Conservation (phyloP, 1,284 basidiomycete genomes). For the Chalciporus sp. region DNA sequence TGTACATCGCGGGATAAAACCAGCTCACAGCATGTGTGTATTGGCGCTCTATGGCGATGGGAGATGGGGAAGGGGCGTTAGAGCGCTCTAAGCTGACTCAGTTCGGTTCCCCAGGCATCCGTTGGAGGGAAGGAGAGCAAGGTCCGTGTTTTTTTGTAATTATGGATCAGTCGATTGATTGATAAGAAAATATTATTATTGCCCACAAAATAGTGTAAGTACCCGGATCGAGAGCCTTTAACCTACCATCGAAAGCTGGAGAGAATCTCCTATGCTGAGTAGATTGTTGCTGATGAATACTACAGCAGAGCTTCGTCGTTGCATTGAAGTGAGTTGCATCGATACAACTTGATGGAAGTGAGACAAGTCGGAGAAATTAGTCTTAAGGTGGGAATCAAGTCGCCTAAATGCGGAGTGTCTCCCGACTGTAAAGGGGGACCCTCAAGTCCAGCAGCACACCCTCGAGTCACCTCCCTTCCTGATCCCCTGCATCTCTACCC, state of each 20-base stretch:
- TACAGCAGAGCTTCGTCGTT: neutral
- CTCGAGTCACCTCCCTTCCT: conserved; percentile 10
- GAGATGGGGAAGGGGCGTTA: conserved; percentile 27
- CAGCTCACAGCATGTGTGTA: neutral
- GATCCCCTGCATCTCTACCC: conserved; percentile 8
- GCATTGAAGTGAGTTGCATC: neutral
- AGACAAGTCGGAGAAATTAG: neutral
- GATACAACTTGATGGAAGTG: neutral
- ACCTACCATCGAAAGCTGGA: too few species aligned
- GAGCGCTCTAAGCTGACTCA: conserved; percentile 26
- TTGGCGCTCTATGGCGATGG: neutral
- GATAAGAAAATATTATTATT: neutral
- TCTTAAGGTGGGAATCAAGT: conserved; percentile 31
- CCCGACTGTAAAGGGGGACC: conserved; percentile 27
- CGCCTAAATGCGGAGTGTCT: conserved; percentile 27
- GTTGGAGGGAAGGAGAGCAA: neutral
- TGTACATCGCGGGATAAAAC: neutral
- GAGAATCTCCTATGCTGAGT: neutral
- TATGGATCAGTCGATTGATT: conserved; percentile 5
- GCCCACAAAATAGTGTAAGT: too few species aligned
- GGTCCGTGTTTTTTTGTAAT: neutral
- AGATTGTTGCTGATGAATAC: neutral
- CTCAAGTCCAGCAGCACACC: conserved; percentile 9
- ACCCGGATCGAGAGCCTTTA: too few species aligned
- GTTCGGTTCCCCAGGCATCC: neutral